Conservation (phyloP, 2,329 filamentous ascomycete genomes). For the Aspergillus arachidicola region DNA sequence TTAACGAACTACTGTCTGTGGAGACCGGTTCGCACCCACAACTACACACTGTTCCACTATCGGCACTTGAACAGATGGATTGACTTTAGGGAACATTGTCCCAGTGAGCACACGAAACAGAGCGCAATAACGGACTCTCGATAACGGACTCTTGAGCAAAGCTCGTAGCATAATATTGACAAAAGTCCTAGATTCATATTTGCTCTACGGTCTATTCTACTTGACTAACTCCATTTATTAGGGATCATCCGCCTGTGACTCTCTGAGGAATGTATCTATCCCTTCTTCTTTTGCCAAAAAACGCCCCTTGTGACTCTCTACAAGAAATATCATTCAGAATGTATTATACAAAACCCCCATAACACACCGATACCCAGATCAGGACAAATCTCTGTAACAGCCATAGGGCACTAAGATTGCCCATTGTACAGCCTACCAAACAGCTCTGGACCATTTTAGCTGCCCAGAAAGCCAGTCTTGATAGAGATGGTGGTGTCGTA, state of each 20-base stretch:
- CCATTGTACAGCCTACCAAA: conserved; percentile 57
- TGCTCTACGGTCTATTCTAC: not conserved
- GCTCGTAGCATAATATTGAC: not conserved
- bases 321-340: too few relatives aligned
- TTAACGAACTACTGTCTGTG: not conserved
- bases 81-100: not conserved
- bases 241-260: not conserved
- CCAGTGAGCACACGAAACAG: not conserved
- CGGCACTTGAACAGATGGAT: not conserved
- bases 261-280: not conserved
- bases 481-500: not conserved
- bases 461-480: conserved; percentile 35
- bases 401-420: conserved; percentile 62
- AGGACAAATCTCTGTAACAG: conserved; percentile 53
- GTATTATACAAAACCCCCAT: conserved; percentile 48
- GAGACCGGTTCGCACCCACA: not conserved
- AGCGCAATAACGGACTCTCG: not conserved
- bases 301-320: not conserved
- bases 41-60: not conserved
- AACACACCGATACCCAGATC: conserved; percentile 51
- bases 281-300: not conserved
- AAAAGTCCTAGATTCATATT: not conserved
- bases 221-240: not conserved
- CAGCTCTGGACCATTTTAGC: conserved; percentile 56
- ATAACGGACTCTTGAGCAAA: not conserved